phyloP scores from a whole-genome alignment of 2,329 filamentous ascomycete genomes.

The Ceratocystiopsis minuta region DNA sequence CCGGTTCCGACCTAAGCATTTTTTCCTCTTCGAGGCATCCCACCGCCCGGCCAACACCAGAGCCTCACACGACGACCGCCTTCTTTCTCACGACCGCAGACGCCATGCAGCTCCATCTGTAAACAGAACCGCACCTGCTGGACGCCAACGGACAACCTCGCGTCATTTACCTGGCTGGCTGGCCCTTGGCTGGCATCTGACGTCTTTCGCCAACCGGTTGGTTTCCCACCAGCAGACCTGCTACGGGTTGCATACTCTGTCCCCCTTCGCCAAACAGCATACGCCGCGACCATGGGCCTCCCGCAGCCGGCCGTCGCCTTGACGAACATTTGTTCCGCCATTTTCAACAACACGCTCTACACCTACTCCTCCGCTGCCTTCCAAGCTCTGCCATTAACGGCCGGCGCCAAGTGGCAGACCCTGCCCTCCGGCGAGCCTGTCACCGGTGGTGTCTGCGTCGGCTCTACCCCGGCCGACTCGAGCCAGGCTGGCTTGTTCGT shows the following conservation, averaged over 20 bases:
- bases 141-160: too few species aligned
- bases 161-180: too few species aligned
- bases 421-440: constrained; percentile 51
- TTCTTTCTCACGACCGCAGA: too few species aligned
- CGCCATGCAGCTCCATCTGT: too few species aligned
- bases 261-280: background rate
- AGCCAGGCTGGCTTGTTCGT: constrained; percentile 53
- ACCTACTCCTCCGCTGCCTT: constrained; percentile 62
- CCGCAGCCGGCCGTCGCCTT: constrained; percentile 54
- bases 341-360: constrained; percentile 70
- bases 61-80: too few species aligned
- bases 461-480: constrained; percentile 41
- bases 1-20: too few species aligned
- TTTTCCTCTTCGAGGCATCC: too few species aligned
- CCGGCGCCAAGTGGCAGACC: constrained; percentile 54
- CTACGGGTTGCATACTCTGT: background rate
- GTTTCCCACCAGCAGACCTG: background rate
- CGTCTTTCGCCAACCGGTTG: too few species aligned
- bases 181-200: too few species aligned
- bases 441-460: constrained; percentile 60
- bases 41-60: too few species aligned
- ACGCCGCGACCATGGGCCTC: constrained; percentile 47
- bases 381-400: constrained; percentile 49
- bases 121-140: too few species aligned
- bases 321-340: constrained; percentile 62